phyloP scores from a whole-genome alignment of 768 basidiomycete genomes.

The Xerocomellus chrysenteron region DNA sequence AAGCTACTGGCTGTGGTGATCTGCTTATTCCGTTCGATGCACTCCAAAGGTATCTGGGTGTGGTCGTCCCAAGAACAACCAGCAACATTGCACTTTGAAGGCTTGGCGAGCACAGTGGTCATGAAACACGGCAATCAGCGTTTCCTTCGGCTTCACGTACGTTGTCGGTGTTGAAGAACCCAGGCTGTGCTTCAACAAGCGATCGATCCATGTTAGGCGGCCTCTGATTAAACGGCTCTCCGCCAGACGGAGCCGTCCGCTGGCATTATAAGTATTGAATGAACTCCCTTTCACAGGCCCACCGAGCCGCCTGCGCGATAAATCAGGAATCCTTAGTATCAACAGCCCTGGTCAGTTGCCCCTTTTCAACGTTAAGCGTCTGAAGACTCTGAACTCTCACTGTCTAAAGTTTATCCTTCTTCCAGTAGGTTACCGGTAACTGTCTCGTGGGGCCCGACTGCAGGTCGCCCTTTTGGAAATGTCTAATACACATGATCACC shows the following conservation, averaged over 20 bases:
- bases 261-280: neutral
- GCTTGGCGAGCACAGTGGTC: neutral
- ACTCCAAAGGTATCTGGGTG: neutral
- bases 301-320: neutral
- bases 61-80: neutral
- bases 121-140: neutral
- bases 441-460: neutral
- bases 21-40: neutral
- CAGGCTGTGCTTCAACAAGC: neutral
- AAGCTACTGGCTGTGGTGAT: neutral
- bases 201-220: conserved; percentile 5
- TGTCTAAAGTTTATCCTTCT: neutral
- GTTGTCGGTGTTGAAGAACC: too few relatives aligned
- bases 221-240: neutral
- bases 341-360: conserved; percentile 7
- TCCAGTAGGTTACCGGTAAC: neutral
- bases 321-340: neutral
- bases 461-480: neutral
- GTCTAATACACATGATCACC: neutral
- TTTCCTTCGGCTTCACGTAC: neutral
- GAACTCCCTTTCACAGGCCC: neutral
- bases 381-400: neutral
- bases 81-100: neutral
- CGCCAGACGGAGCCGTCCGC: neutral
- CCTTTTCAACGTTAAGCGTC: neutral